Base-by-base conservation (phyloP, 352 stramenopile genomes). In the Globisporangium cystogenes region DNA sequence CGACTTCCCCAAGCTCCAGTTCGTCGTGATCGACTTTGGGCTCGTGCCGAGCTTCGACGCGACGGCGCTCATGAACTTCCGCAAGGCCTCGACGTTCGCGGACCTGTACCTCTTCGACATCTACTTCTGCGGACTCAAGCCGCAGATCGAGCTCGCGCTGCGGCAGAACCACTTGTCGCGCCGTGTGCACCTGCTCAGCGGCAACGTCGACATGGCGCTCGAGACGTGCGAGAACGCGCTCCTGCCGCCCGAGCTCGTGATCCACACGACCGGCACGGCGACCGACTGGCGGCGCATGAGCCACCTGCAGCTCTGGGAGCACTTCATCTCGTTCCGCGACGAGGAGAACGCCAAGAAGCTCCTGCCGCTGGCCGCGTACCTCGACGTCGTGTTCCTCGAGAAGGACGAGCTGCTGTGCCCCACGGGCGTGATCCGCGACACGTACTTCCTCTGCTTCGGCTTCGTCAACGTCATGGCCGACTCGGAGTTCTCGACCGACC, bases 31-130 rank as follows among this genome's bases (percentile, higher is more conserved):
- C 37, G 82, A 93, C 54, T 88, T 93, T 49, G 82, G 82, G 3
- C 77, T 88, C 27, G 82, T 93, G 8, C 74, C 82, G 0, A 83
- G 73, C 31, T 88, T 90, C 37, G 82, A 93, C 53, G 80, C 78
- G 7, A 89, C 82, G 7, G 82, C 82, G 23, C 53, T 93, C 47
- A 64, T 89, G 8, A 89, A 87, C 41, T 88, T 93, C 24, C 75
- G 82, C 39, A 88, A 90, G 50, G 54, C 69, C 6, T 78, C 77
- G 2, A 67, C 60, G 5, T 65, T 90, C 12, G 79, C 82, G 6
- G 72, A 88, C 18, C 64, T 73, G 42, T 86, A 79, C 53, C 68
- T 74, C 37, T 89, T 90, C 23, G 76, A 88, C 42, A 79, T 93
- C n/a, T 87, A 86, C 64, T 90, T 83, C 58, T 90, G 81, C 46